Evolutionary conservation across 2,329 filamentous ascomycete genomes (phyloP), one percentile per base, ranked within the genome.

Genomic region (Corinectria fuckeliana): DNA sequence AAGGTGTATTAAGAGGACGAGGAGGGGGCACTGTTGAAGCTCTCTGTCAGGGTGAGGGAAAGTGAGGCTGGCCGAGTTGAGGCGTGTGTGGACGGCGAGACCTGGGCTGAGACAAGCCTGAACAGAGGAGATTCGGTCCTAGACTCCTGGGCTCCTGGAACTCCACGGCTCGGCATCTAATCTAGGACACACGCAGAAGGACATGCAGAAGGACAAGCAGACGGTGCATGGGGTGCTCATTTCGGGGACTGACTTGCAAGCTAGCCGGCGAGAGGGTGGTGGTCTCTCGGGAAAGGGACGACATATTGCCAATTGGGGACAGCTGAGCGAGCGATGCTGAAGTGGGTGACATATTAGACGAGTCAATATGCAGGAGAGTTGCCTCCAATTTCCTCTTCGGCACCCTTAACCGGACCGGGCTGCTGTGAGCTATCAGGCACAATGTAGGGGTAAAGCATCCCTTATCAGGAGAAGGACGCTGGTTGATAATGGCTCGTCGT

Each of bases 81-180:
- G 21, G 30, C 38, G 50, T 20, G 25, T 26, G 41, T 56, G 48
- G 39, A 34, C 49, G 42, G 50, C 36, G 45, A 23, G 64, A 60
- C 47, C 41, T 58, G 56, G 63, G 64, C 55, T 70, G 55, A 56
- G 60, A 63, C 56, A 58, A 45, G 48, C 26, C 45, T 56, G 59
- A 58, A 61, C 38, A 39, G 60, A 55, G 16, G 13, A 54, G 30
- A n/a, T 20, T 48, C 18, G 47, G 48, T 23, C 50, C n/a, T n/a
- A n/a, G n/a, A n/a, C n/a, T n/a, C n/a, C n/a, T n/a, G n/a, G n/a
- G n/a, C n/a, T n/a, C n/a, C 50, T 62, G 50, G 25, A 39, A 47
- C 49, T 25, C 32, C 16, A 30, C 28, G 14, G 42, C 42, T 32
- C 54, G 58, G 49, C 39, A 65, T 53, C 50, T 47, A 42, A 65